phyloP scores from a whole-genome alignment of 331 rosid genomes.

The Cucumis variabilis region DNA sequence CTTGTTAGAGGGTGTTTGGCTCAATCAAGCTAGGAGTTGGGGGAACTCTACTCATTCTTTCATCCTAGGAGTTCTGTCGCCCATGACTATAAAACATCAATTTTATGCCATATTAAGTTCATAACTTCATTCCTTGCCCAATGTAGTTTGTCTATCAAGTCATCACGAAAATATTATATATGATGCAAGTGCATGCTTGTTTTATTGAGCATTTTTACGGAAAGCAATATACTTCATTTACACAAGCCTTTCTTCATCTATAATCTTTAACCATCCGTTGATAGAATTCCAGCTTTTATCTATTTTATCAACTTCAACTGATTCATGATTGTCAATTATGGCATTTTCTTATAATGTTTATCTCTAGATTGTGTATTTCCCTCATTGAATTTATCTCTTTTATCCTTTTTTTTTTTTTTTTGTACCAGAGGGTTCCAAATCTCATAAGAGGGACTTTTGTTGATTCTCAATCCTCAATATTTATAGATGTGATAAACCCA shows the following conservation, averaged over 20 bases:
- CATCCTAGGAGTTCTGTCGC: too few relatives aligned
- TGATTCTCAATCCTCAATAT: slow-evolving; percentile 70
- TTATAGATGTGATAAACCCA: slow-evolving; percentile 84
- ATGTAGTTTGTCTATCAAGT: too few relatives aligned
- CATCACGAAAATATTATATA: not conserved
- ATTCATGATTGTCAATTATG: not conserved
- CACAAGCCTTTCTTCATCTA: not conserved
- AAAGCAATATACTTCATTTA: not conserved
- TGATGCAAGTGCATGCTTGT: not conserved
- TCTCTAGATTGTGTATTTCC: not conserved
- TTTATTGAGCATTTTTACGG: not conserved
- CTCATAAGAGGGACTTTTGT: slow-evolving; percentile 85
- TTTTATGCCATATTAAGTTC: too few relatives aligned
- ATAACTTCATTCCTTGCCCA: not conserved
- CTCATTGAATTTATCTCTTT: not conserved
- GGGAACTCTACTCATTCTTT: too few relatives aligned
- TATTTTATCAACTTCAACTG: not conserved
- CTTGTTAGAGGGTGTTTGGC: not conserved
- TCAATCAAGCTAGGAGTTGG: too few relatives aligned
- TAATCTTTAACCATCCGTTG: not conserved
- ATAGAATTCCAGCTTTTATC: not conserved
- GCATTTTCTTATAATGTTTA: not conserved
- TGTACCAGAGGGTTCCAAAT: slow-evolving; percentile 84
- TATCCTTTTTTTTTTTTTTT: slow-evolving; percentile 25
- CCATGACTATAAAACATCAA: too few relatives aligned